phyloP scores from a whole-genome alignment of 2,329 filamentous ascomycete genomes.

The Xylaria multiplex region DNA sequence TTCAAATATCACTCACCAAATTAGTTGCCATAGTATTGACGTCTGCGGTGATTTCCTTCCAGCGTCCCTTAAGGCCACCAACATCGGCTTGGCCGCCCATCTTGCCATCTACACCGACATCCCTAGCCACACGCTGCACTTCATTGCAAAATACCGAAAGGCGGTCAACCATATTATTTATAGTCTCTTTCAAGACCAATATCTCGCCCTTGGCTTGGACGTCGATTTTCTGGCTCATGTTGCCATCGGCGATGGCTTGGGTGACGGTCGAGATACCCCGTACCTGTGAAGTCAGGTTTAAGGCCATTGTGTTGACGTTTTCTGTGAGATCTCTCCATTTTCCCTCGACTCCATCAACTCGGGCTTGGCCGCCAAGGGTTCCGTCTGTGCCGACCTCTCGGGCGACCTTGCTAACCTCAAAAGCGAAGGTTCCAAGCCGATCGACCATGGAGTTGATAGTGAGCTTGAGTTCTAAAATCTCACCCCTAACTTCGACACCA shows the following conservation, averaged over 20 bases:
- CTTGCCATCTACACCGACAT: conserved; percentile 97
- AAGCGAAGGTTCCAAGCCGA: conserved; percentile 92
- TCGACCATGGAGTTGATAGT: conserved; percentile 99
- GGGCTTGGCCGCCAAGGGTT: conserved; percentile 90
- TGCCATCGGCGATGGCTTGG: conserved; percentile 92
- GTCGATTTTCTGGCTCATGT: conserved; percentile 95
- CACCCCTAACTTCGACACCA: conserved; percentile 89
- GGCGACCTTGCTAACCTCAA: conserved; percentile 94
- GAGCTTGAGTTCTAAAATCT: conserved; percentile 94
- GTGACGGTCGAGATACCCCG: conserved; percentile 93
- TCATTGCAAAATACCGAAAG: conserved; percentile 96
- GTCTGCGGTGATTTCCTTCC: conserved; percentile 98
- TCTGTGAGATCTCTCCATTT: conserved; percentile 98
- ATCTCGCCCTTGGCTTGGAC: conserved; percentile 97
- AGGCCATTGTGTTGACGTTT: conserved; percentile 82
- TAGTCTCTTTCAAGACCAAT: conserved; percentile 90
- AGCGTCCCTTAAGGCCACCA: conserved; percentile 88
- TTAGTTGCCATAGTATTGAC: conserved; percentile 91
- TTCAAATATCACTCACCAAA: conserved; percentile 55
- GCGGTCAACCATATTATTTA: conserved; percentile 98
- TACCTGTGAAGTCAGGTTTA: conserved; percentile 77
- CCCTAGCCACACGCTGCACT: conserved; percentile 93
- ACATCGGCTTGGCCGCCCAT: conserved; percentile 98
- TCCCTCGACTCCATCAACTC: conserved; percentile 93
- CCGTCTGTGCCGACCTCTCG: conserved; percentile 97